These are phyloP conservation scores for Trichosporon sp. DNA, from an alignment of 1,284 basidiomycete genomes.

Conservation along the genomic window DNA sequence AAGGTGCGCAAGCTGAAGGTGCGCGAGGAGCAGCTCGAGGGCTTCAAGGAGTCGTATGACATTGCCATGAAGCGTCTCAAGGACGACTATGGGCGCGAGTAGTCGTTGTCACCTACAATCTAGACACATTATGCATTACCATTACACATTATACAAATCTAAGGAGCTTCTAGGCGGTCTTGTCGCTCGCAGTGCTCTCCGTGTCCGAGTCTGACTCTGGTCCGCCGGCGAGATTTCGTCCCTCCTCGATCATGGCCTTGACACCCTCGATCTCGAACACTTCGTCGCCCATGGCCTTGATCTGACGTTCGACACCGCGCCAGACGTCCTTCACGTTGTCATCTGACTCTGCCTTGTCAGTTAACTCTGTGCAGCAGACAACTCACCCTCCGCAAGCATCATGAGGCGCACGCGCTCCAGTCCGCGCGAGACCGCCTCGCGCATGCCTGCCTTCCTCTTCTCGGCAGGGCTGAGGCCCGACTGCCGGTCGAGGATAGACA, in stretches of 20 bases:
- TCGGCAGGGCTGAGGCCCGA: neutral
- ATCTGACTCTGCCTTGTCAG: neutral
- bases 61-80: slow-evolving; percentile 33
- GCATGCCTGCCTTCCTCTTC: neutral
- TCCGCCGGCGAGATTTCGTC: slow-evolving; percentile 7
- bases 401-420: slow-evolving; percentile 32
- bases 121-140: neutral
- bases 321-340: slow-evolving; percentile 9
- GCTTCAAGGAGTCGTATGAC: slow-evolving; percentile 61
- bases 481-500: slow-evolving; percentile 22
- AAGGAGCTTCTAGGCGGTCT: neutral
- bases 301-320: slow-evolving; percentile 6
- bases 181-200: neutral
- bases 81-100: slow-evolving; percentile 25
- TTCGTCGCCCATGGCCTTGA: neutral
- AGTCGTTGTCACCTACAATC: neutral
- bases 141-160: neutral
- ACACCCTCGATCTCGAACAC: neutral
- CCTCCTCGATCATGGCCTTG: slow-evolving; percentile 11
- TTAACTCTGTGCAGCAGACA: neutral
- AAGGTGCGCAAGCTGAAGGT: slow-evolving; percentile 67
- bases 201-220: neutral
- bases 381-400: slow-evolving; percentile 30
- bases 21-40: slow-evolving; percentile 58
- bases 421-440: slow-evolving; percentile 6